A percentile compares a stretch with the other conserved stretches of the same genome.
Conservation (phyloP, 1,139 yeast species). For the Debaryomyces fabryi region DNA sequence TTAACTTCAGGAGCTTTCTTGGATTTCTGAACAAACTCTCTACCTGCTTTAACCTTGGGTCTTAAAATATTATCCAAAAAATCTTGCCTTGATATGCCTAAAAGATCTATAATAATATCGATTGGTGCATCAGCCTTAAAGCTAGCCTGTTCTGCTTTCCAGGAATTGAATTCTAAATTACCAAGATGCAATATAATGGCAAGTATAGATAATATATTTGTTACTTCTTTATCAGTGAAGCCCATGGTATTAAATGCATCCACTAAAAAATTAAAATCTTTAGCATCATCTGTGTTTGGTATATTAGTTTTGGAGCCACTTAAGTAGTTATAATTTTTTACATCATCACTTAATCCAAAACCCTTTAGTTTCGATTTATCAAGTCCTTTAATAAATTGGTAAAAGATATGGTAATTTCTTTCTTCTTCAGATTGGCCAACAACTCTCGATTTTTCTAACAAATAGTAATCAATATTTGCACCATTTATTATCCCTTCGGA, state of each 20-base stretch:
- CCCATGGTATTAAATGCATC: conserved; percentile 79
- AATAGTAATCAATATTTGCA: conserved; percentile 92
- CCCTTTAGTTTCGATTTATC: conserved; percentile 48
- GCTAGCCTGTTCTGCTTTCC: conserved; percentile 79
- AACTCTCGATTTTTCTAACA: conserved; percentile 91
- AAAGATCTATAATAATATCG: conserved; percentile 56
- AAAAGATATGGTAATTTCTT: conserved; percentile 91
- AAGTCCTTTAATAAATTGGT: conserved; percentile 79
- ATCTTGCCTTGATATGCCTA: conserved; percentile 63
- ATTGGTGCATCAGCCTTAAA: conserved; percentile 60
- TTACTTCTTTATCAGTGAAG: conserved; percentile 56
- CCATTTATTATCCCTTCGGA: conserved; percentile 71
- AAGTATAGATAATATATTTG: conserved; percentile 63
- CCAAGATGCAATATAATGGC: conserved; percentile 87
- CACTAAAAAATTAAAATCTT: conserved; percentile 62
- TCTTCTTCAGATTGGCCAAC: conserved; percentile 76
- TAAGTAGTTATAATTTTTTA: conserved; percentile 59
- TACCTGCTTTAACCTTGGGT: conserved; percentile 91
- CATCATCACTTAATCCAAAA: conserved; percentile 50
- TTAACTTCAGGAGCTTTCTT: conserved; percentile 81
- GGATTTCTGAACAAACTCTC: conserved; percentile 80
- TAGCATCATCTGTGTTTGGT: conserved; percentile 73
- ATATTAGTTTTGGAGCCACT: conserved; percentile 51
- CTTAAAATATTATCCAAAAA: conserved; percentile 62
- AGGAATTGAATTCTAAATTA: conserved; percentile 72